Evolutionary conservation across 352 stramenopile species (phyloP), one percentile per base, ranked within the genome.

Genomic region (Phytophthora foliorum): DNA sequence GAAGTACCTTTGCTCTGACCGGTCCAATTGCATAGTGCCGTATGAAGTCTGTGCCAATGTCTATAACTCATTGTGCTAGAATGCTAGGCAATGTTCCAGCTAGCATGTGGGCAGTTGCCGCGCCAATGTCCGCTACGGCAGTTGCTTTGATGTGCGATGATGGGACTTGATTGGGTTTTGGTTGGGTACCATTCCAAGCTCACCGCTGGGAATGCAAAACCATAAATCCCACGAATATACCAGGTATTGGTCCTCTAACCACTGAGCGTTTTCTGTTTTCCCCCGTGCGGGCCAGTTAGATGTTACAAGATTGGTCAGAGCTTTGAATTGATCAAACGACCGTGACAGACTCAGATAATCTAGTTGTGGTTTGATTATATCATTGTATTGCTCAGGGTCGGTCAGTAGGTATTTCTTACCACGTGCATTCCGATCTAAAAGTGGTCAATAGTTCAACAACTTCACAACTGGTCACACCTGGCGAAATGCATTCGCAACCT

Each of bases 321-420:
- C 19, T 7, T 51, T 10, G 16, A 69, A 63, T 9, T 62, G 44
- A 0, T 50, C 17, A 1, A 16, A 1, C 3, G 34, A 46, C 4
- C 44, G 22, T 0, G 44, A 19, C 22, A 53, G n/a, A 21, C 32
- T 50, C 21, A 63, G 22, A 14, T 46, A 57, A n/a, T 63, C 24
- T 0, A 63, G 61, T 9, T 63, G 62, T 3, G 53, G 53, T 8
- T 69, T 48, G 11, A 69, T 58, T 5, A 69, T 42, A 3, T 56
- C 21, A 0, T 39, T n/a, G 24, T 69, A 53, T 4, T 7, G 27
- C 5, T 58, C 27, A 2, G 7, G 14, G 10, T 55, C 31, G 5
- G 10, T 7, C 10, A 57, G 5, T 1, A 62, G 7, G 0, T 4
- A n/a, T 10, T 25, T 44, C 8, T 65, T 52, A 1, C 6, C 16